Conservation (phyloP, 2,329 filamentous ascomycete species). For the Ciborinia camelliae region DNA sequence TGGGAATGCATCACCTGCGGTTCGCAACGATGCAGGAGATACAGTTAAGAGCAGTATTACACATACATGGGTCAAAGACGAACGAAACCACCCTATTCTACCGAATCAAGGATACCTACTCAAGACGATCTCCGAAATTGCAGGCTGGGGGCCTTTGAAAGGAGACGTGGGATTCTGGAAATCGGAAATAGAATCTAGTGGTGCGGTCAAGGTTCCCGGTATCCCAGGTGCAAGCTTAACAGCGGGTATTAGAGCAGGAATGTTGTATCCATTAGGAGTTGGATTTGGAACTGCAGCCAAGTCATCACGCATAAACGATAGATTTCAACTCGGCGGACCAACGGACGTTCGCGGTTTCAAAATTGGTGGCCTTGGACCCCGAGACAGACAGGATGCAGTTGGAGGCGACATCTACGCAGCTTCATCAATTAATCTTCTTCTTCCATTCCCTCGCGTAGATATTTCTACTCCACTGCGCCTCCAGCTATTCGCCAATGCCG, state of each 20-base stretch:
- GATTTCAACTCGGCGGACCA: conserved; percentile 90
- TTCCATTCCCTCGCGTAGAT: conserved; percentile 79
- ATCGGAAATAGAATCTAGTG: conserved; percentile 78
- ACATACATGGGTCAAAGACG: conserved; percentile 76
- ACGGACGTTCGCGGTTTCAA: conserved; percentile 94
- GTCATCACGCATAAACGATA: conserved; percentile 83
- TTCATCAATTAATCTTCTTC: conserved; percentile 77
- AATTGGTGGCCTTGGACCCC: conserved; percentile 81
- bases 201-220: conserved; percentile 67
- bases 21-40: conserved; percentile 84
- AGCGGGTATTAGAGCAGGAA: conserved; percentile 73
- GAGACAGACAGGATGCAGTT: conserved; percentile 79
- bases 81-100: conserved; percentile 79
- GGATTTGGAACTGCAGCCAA: conserved; percentile 52
- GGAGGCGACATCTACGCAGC: conserved; percentile 92
- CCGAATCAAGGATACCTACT: conserved; percentile 79
- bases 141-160: conserved; percentile 75
- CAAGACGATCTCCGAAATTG: conserved; percentile 76
- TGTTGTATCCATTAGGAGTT: conserved; percentile 77
- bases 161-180: conserved; percentile 96
- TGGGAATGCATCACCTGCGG: conserved; percentile 71
- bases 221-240: conserved; percentile 69
- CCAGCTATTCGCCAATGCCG: conserved; percentile 89
- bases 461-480: conserved; percentile 80
- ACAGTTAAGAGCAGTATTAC: conserved; percentile 83